phyloP scores from a whole-genome alignment of 345 rosid species.

The Noccaea bulbosa region DNA sequence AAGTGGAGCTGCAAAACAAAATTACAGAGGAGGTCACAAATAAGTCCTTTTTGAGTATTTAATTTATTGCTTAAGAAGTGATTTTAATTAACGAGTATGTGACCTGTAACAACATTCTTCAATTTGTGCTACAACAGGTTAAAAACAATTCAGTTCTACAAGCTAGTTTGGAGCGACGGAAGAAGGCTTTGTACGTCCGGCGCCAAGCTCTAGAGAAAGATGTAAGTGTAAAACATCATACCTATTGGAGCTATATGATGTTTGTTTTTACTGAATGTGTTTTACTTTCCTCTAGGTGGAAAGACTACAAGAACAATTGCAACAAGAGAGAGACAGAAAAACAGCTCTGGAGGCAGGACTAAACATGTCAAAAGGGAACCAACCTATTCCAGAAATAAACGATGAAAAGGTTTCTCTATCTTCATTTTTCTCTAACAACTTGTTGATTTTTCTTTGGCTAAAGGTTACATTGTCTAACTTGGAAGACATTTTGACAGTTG shows the following conservation, averaged over 20 bases:
- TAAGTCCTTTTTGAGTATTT: constrained; percentile 16
- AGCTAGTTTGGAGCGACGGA: constrained; percentile 64
- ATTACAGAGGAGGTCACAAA: constrained; percentile 69
- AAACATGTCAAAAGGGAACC: constrained; percentile 47
- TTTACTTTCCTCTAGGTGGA: constrained; percentile 58
- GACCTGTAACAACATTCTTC: constrained; percentile 20
- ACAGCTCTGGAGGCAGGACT: constrained; percentile 69
- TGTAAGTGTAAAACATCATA: constrained; percentile 51
- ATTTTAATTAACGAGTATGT: constrained; percentile 6
- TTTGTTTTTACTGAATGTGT: constrained; percentile 13
- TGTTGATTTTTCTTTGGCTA: constrained; percentile 26
- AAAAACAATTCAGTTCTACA: constrained; percentile 65
- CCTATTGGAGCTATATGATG: constrained; percentile 5
- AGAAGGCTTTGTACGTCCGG: constrained; percentile 62
- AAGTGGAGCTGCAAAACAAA: constrained; percentile 65
- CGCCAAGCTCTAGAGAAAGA: constrained; percentile 78
- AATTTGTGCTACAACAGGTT: constrained; percentile 49
- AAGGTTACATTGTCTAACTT: constrained; percentile 35
- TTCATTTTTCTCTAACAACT: constrained; percentile 12
- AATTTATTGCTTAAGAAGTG: constrained; percentile 1
- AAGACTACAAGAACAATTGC: constrained; percentile 79
- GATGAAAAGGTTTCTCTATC: constrained; percentile 75
- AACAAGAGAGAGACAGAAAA: constrained; percentile 69
- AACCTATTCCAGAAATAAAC: constrained; percentile 43
- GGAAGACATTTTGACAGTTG: constrained; percentile 48